These are phyloP conservation scores for Oryza glaberrima DNA, from an alignment of 176 grass and related monocot genomes.

Conservation along the genomic window DNA sequence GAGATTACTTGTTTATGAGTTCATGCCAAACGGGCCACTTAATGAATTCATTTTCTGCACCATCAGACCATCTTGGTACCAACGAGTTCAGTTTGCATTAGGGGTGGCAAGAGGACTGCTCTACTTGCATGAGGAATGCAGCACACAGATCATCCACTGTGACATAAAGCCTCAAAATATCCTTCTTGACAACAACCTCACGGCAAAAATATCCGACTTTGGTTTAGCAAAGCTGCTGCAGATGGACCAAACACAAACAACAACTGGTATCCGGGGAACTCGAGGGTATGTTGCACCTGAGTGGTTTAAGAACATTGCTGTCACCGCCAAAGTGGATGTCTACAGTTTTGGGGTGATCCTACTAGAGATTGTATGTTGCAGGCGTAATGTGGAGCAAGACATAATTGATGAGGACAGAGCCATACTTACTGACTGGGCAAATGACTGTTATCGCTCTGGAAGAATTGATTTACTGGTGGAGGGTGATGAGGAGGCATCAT, in stretches of 20 bases:
- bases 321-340: slow-evolving; percentile 37
- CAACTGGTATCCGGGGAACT: slow-evolving; percentile 26
- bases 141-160: slow-evolving; percentile 52
- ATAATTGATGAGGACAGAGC: neutral
- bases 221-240: slow-evolving; percentile 40
- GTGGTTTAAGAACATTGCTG: slow-evolving; percentile 50
- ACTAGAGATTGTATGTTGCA: slow-evolving; percentile 35
- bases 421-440: slow-evolving; percentile 34
- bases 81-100: slow-evolving; percentile 31
- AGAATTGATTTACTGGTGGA: neutral
- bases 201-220: slow-evolving; percentile 24
- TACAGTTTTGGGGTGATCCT: slow-evolving; percentile 58
- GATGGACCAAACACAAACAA: slow-evolving; percentile 39
- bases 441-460: neutral
- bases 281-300: slow-evolving; percentile 35
- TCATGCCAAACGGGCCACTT: slow-evolving; percentile 43
- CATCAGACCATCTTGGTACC: slow-evolving; percentile 25
- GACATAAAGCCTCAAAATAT: slow-evolving; percentile 62
- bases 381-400: slow-evolving; percentile 31
- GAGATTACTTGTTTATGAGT: slow-evolving; percentile 54
- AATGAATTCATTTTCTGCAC: slow-evolving; percentile 20
- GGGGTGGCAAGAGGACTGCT: slow-evolving; percentile 41
- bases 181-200: slow-evolving; percentile 27
- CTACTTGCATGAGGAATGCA: slow-evolving; percentile 49
- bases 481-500: neutral